These are phyloP conservation scores for Neocatenulostroma microsporum DNA, from an alignment of 2,329 filamentous ascomycete genomes.

Conservation along the genomic window DNA sequence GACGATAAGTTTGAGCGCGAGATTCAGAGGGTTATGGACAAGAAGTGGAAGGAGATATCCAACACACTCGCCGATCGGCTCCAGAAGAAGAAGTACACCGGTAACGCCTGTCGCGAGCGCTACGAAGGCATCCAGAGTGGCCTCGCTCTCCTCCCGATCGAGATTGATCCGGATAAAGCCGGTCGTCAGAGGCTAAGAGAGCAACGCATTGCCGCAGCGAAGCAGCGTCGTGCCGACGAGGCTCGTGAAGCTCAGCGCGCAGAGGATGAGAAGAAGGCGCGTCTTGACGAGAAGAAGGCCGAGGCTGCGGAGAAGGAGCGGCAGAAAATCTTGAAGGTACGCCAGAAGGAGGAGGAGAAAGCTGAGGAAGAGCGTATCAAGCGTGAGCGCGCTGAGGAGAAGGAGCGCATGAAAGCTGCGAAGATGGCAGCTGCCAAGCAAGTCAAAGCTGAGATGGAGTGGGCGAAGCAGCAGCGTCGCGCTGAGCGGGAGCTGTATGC, in stretches of 20 bases:
- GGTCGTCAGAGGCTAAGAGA: slow-evolving; percentile 30
- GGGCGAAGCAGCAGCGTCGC: slow-evolving; percentile 13
- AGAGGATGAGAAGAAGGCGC: slow-evolving; percentile 15
- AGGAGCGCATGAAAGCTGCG: slow-evolving; percentile 4
- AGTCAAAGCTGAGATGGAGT: slow-evolving; percentile 12
- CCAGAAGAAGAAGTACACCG: slow-evolving; percentile 35
- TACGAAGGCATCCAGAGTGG: slow-evolving; percentile 35
- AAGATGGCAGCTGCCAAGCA: slow-evolving; percentile 1
- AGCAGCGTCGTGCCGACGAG: slow-evolving; percentile 17
- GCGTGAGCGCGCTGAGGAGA: slow-evolving; percentile 4
- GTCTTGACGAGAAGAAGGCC: slow-evolving; percentile 3
- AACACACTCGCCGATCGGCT: slow-evolving; percentile 34
- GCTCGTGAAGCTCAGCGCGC: slow-evolving; percentile 10
- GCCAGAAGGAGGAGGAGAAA: slow-evolving; percentile 5
- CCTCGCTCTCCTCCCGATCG: slow-evolving; percentile 39
- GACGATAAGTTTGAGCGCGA: slow-evolving; percentile 37
- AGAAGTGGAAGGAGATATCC: slow-evolving; percentile 35
- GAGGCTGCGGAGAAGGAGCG: slow-evolving; percentile 12
- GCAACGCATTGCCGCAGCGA: slow-evolving; percentile 21
- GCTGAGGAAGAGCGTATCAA: slow-evolving; percentile 4
- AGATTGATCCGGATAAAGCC: slow-evolving; percentile 35
- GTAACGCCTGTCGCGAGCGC: slow-evolving; percentile 40
- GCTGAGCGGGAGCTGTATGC: slow-evolving; percentile 15
- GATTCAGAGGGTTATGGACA: slow-evolving; percentile 33
- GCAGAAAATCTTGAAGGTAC: background rate